phyloP scores from a whole-genome alignment of 176 grass and related monocot species.

The Bromus sterilis region DNA sequence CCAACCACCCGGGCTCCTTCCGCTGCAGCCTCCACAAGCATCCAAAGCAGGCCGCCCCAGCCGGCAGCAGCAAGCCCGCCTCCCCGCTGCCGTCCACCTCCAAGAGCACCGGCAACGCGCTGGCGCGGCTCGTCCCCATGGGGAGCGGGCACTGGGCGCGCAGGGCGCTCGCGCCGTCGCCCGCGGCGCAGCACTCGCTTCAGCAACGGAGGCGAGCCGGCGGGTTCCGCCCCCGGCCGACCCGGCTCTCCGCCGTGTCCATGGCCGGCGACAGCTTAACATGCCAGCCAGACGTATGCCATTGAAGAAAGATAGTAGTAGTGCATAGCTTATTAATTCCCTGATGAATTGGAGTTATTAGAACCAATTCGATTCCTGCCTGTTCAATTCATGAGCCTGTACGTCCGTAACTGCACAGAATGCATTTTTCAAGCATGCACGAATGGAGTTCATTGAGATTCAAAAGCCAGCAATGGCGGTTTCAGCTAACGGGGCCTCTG shows the following conservation, averaged over 20 bases:
- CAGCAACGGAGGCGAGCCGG: slow-evolving; percentile 32
- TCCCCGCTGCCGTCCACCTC: neutral
- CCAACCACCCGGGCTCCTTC: slow-evolving; percentile 58
- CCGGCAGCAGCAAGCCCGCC: neutral
- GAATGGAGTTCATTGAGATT: neutral
- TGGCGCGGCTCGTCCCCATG: slow-evolving; percentile 37
- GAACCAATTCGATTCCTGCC: neutral
- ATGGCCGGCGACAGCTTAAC: slow-evolving; percentile 37
- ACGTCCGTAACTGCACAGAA: neutral
- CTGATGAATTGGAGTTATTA: neutral
- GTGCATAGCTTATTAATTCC: neutral
- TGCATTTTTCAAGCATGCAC: neutral
- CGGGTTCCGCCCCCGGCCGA: neutral
- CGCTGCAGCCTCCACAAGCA: slow-evolving; percentile 62
- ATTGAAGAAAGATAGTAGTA: neutral
- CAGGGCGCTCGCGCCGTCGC: slow-evolving; percentile 32
- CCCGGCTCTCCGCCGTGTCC: slow-evolving; percentile 56
- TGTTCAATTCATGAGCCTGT: neutral
- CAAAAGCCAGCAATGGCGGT: neutral
- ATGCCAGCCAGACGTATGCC: too few species aligned
- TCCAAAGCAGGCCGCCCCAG: neutral
- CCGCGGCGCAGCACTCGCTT: slow-evolving; percentile 32
- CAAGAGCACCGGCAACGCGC: slow-evolving; percentile 36
- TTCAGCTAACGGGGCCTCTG: neutral
- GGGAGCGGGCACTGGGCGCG: slow-evolving; percentile 49